phyloP scores from a whole-genome alignment of 768 basidiomycete species.

The Trametes cingulata region DNA sequence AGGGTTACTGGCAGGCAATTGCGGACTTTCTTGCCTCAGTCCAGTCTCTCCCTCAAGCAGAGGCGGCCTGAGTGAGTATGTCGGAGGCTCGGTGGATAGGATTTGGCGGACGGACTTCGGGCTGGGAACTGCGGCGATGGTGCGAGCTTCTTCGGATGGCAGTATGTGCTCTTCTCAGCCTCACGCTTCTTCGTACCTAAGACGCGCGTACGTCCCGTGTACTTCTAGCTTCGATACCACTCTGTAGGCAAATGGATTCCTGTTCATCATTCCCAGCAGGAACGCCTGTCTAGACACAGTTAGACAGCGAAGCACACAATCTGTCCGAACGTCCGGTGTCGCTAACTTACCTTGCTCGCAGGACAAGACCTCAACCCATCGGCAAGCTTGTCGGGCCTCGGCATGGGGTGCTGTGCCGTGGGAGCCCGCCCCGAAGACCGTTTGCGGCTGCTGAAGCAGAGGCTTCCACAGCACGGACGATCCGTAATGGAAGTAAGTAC shows the following conservation, averaged over 20 bases:
- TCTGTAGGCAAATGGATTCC: not conserved
- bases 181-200: not conserved
- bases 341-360: not conserved
- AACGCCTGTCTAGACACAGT: not conserved
- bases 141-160: not conserved
- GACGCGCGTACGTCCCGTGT: not conserved
- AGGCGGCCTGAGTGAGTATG: not conserved
- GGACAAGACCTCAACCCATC: not conserved
- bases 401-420: not conserved
- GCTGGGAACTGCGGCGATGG: not conserved
- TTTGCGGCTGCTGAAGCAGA: not conserved
- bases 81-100: not conserved
- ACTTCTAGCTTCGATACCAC: constrained; percentile 10
- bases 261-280: not conserved
- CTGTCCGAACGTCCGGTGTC: not conserved
- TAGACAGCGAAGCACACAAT: not conserved
- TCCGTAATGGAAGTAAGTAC: not conserved
- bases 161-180: not conserved
- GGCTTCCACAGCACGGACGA: not conserved
- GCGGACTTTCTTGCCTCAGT: constrained; percentile 26
- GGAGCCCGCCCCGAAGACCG: not conserved
- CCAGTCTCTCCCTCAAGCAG: not conserved
- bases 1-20: constrained; percentile 33
- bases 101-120: not conserved
- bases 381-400: not conserved